A percentile compares a stretch with the other conserved stretches of the same genome.
Conservation (phyloP, 148 eudicot genomes). For the Chenopodium suecicum region DNA sequence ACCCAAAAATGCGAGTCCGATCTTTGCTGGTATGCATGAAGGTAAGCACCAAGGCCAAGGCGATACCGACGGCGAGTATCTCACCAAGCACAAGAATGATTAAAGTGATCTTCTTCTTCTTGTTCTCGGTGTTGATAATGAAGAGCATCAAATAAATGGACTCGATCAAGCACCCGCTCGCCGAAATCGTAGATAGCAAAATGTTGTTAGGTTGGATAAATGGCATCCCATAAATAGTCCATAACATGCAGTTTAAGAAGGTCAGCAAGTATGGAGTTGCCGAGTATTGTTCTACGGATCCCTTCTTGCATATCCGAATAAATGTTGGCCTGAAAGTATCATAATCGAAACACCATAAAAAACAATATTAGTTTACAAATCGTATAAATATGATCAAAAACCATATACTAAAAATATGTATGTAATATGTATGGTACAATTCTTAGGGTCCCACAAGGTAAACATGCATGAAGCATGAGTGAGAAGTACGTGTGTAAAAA, state of each 20-base stretch:
- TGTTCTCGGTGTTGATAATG: slow-evolving; percentile 38
- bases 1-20: slow-evolving; percentile 56
- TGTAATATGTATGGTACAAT: not conserved
- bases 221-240: slow-evolving; percentile 83
- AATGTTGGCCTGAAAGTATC: slow-evolving; percentile 65
- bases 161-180: slow-evolving; percentile 60
- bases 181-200: slow-evolving; percentile 62
- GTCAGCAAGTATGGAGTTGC: slow-evolving; percentile 67
- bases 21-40: slow-evolving; percentile 40
- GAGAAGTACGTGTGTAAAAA: not conserved
- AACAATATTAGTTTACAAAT: not conserved
- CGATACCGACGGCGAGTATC: slow-evolving; percentile 31
- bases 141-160: slow-evolving; percentile 52
- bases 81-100: slow-evolving; percentile 37
- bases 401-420: not conserved
- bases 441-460: not conserved
- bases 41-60: slow-evolving; percentile 43
- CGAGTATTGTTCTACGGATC: slow-evolving; percentile 78
- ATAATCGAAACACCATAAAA: not conserved
- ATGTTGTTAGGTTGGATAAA: slow-evolving; percentile 65
- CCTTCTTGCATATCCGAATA: slow-evolving; percentile 63
- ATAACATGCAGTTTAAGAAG: slow-evolving; percentile 67
- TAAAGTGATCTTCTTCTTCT: slow-evolving; percentile 41
- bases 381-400: too few species aligned
- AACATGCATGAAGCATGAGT: not conserved